A percentile compares a stretch with the other conserved stretches of the same genome.
These are phyloP conservation scores for Aegilops bicornis DNA, from an alignment of 176 grass and related monocot species.

Conservation along the genomic window DNA sequence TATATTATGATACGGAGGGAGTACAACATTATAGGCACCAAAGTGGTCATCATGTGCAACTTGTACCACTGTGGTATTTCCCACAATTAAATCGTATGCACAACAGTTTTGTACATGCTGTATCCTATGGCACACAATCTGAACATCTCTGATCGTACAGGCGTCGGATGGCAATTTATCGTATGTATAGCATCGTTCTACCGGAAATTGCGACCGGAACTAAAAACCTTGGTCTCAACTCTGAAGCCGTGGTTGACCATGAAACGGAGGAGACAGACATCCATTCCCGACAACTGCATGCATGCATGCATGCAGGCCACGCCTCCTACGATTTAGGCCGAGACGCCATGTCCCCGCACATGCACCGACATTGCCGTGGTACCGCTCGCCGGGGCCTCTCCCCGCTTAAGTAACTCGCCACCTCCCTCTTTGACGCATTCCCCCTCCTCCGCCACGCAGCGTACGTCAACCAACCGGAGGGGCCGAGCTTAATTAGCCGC, in stretches of 20 bases:
- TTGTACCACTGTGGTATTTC: no score
- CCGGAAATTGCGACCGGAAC: no score
- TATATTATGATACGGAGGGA: no score
- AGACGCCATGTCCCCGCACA: not conserved
- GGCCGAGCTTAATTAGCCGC: not conserved
- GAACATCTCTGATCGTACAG: no score
- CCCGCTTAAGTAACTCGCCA: slow-evolving; percentile 34
- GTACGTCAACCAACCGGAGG: not conserved
- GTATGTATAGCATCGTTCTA: no score
- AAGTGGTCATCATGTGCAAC: no score
- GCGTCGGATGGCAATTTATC: no score
- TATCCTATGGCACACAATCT: no score
- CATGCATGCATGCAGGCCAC: not conserved
- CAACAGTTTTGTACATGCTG: no score
- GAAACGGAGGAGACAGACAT: slow-evolving; percentile 21
- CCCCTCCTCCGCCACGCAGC: slow-evolving; percentile 20
- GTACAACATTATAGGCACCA: no score
- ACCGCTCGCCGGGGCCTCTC: slow-evolving; percentile 17
- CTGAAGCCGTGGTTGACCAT: slow-evolving; percentile 22
- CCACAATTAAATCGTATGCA: no score
- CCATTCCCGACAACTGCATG: not conserved
- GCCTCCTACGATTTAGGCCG: slow-evolving; percentile 33
- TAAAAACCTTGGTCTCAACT: not conserved
- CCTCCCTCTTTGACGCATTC: slow-evolving; percentile 37
- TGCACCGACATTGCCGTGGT: slow-evolving; percentile 38